phyloP scores from a whole-genome alignment of 345 rosid species.

The Cardamine resedifolia region DNA sequence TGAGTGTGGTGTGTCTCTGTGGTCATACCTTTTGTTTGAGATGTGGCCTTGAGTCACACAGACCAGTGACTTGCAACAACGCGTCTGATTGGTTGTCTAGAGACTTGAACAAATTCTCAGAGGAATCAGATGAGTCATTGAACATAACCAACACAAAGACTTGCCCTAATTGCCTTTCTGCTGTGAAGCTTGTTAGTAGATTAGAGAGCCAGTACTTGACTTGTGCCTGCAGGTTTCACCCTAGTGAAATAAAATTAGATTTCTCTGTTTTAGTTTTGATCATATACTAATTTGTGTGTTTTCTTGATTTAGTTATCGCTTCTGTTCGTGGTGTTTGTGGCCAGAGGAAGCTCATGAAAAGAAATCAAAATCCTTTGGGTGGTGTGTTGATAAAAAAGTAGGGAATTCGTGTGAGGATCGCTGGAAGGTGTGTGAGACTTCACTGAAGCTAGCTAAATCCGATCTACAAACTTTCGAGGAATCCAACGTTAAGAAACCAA shows the following conservation, averaged over 20 bases:
- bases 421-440: background rate
- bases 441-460: background rate
- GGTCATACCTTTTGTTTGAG: constrained; percentile 32
- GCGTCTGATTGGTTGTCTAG: constrained; percentile 22
- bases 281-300: constrained; percentile 4
- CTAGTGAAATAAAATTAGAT: background rate
- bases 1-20: constrained; percentile 30
- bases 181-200: background rate
- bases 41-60: constrained; percentile 30
- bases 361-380: background rate
- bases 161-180: constrained; percentile 17
- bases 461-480: background rate
- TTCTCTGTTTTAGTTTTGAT: background rate
- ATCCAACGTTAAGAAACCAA: background rate
- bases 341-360: background rate
- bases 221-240: constrained; percentile 6
- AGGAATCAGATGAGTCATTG: background rate
- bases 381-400: background rate
- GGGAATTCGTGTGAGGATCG: background rate
- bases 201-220: background rate
- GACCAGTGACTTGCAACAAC: constrained; percentile 38
- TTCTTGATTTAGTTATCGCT: background rate
- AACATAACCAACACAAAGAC: background rate
- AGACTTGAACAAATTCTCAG: background rate
- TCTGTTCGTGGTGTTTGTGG: background rate